Evolutionary conservation across 805 yeast genomes (phyloP), one percentile per base, ranked within the genome.

Genomic region (Helenozyma rhizophorensis): DNA sequence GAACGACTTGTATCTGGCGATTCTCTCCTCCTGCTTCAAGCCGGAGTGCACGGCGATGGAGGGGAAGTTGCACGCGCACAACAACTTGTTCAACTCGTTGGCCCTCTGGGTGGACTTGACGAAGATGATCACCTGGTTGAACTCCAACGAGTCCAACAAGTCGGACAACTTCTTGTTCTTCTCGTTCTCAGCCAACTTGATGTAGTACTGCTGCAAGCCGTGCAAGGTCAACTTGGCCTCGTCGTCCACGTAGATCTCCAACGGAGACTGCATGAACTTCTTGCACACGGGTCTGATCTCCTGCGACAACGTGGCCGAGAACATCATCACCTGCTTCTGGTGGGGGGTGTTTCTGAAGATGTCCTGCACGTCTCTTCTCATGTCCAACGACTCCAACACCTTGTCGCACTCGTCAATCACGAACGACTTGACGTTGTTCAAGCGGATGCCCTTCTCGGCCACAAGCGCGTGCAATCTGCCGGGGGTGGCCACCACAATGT

Each of bases 301-400:
- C 58, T 78, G 85, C 29, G 95, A 80, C 52, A 90, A 74, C 36
- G 98, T 90, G 47, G 98, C 98, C 40, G 96, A 84, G 66, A 90
- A 90, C 96, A 90, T 90, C 97, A 93, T 89, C 36, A 93, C 97
- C 72, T 90, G 98, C 68, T 90, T 90, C 62, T 90, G 96, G 67
- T 85, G 95, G 47, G 98, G 98, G 32, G 98, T 90, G 41, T 85
- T 85, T 65, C 96, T 82, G 80, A 93, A 90, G 46, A 93, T 84
- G 60, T 90, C 97, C 73, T 90, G 98, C 39, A 90, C 96, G 58
- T 90, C 98, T 63, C 96, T 82, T 74, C 98, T 85, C 98, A 90
- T 90, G 54, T 83, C 94, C 54, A 81, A 55, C 35, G 79, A 70
- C 70, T 93, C 97, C 62, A 90, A 76, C 36, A 90, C 97, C 70